Percentiles rank a stretch among this genome's conserved stretches.
phyloP scores from a whole-genome alignment of 805 yeast genomes.

The Helenozyma rhizophorensis region DNA sequence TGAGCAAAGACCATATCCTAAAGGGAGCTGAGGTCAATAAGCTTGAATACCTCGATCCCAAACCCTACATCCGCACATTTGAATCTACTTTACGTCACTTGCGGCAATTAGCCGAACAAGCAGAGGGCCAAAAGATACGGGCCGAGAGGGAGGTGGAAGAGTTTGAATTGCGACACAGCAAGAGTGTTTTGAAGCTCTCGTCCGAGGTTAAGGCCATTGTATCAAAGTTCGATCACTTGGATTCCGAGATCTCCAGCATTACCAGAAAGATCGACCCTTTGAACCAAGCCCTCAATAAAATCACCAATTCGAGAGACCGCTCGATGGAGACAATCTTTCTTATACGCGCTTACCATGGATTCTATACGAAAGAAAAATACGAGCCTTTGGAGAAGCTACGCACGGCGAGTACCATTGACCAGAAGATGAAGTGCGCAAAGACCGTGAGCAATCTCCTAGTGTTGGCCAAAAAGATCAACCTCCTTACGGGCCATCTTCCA shows the following conservation, averaged over 20 bases:
- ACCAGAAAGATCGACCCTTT: conserved; percentile 61
- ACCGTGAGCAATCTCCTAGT: conserved; percentile 61
- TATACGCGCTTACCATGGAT: conserved; percentile 72
- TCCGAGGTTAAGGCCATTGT: conserved; percentile 44
- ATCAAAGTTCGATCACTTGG: conserved; percentile 47
- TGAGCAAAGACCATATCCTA: conserved; percentile 62
- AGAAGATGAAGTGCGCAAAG: conserved; percentile 63
- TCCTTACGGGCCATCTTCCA: conserved; percentile 34
- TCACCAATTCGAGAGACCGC: conserved; percentile 69
- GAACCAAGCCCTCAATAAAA: conserved; percentile 61
- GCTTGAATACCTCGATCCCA: conserved; percentile 70
- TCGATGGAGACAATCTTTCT: conserved; percentile 69
- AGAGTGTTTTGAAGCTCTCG: conserved; percentile 56
- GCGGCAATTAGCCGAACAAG: conserved; percentile 54
- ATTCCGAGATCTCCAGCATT: conserved; percentile 50
- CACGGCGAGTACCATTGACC: conserved; percentile 42
- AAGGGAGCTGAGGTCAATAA: conserved; percentile 49
- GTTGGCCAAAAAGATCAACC: conserved; percentile 59
- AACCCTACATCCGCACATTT: conserved; percentile 90
- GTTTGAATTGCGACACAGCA: conserved; percentile 63
- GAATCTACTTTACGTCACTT: conserved; percentile 79
- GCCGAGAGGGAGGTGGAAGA: conserved; percentile 54
- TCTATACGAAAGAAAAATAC: conserved; percentile 53
- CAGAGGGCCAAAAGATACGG: conserved; percentile 45
- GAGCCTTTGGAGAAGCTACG: conserved; percentile 57